Percentiles rank a stretch among this genome's conserved stretches.
phyloP scores from a whole-genome alignment of 2,329 filamentous ascomycete genomes.

The Sporothrix pallida region DNA sequence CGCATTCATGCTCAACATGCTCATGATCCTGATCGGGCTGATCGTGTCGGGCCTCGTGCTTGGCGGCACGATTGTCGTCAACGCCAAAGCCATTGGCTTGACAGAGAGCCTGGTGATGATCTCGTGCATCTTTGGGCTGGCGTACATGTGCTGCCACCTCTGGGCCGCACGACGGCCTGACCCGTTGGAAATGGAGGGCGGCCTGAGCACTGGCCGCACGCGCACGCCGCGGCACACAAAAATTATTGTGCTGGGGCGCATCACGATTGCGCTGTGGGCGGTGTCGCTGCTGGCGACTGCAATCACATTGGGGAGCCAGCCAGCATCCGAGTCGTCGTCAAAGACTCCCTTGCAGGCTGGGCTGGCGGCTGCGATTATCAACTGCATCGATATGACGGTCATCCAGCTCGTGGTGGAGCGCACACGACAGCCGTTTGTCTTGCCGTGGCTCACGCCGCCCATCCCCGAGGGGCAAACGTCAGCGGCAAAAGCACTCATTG shows the following conservation, averaged over 20 bases:
- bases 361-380: slow-evolving; percentile 34
- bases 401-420: slow-evolving; percentile 35
- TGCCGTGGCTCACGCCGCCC: slow-evolving; percentile 39
- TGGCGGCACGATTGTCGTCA: slow-evolving; percentile 36
- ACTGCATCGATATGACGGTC: slow-evolving; percentile 31
- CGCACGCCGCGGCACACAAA: slow-evolving; percentile 45
- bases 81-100: slow-evolving; percentile 37
- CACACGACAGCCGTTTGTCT: slow-evolving; percentile 36
- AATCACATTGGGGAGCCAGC: slow-evolving; percentile 37
- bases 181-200: slow-evolving; percentile 34
- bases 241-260: slow-evolving; percentile 42
- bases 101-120: slow-evolving; percentile 41
- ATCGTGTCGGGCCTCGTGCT: slow-evolving; percentile 40
- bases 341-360: slow-evolving; percentile 30
- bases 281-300: slow-evolving; percentile 41
- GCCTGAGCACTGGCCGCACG: slow-evolving; percentile 36
- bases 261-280: slow-evolving; percentile 43
- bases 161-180: slow-evolving; percentile 40
- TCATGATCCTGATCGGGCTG: slow-evolving; percentile 37
- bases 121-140: slow-evolving; percentile 41
- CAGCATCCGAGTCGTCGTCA: not conserved
- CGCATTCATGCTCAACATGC: slow-evolving; percentile 32
- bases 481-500: slow-evolving; percentile 35
- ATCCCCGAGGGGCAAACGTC: slow-evolving; percentile 27
- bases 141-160: slow-evolving; percentile 45